Conservation (phyloP, 495 filamentous ascomycete genomes). For the Lindgomyces ingoldianus region DNA sequence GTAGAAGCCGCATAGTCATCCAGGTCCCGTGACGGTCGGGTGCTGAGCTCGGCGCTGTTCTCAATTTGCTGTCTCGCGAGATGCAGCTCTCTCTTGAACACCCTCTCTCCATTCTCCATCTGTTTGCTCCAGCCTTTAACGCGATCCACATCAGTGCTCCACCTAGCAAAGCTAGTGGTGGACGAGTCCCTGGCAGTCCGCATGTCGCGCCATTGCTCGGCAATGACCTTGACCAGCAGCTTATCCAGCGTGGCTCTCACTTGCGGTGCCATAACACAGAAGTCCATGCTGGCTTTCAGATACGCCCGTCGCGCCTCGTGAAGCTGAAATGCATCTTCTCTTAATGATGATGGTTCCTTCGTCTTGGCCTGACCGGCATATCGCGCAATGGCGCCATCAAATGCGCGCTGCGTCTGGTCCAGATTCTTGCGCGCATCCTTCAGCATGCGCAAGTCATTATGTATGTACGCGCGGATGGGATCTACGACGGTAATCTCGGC, state of each 20-base stretch:
- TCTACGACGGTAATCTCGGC: constrained; percentile 76
- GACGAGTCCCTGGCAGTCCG: constrained; percentile 63
- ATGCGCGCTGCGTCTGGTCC: constrained; percentile 78
- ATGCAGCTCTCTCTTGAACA: constrained; percentile 77
- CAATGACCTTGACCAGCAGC: constrained; percentile 78
- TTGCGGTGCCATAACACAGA: constrained; percentile 81
- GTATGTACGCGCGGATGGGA: constrained; percentile 74
- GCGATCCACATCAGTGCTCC: constrained; percentile 78
- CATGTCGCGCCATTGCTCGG: constrained; percentile 85
- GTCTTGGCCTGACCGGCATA: constrained; percentile 85
- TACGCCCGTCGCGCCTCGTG: constrained; percentile 92
- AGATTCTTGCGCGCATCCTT: constrained; percentile 74
- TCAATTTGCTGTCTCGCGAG: constrained; percentile 80
- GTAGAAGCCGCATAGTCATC: constrained; percentile 90
- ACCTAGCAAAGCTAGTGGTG: constrained; percentile 59
- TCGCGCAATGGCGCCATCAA: constrained; percentile 74
- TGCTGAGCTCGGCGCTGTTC: constrained; percentile 67
- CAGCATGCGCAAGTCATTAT: constrained; percentile 68
- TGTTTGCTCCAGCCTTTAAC: constrained; percentile 89
- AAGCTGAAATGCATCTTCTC: constrained; percentile 94
- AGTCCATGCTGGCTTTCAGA: constrained; percentile 89
- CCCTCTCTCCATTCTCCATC: constrained; percentile 79
- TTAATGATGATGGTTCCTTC: constrained; percentile 84
- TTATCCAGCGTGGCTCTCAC: constrained; percentile 78
- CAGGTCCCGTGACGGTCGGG: constrained; percentile 81